Conservation (phyloP, 108 stramenopile species). For the Schizochytrium sp. region DNA sequence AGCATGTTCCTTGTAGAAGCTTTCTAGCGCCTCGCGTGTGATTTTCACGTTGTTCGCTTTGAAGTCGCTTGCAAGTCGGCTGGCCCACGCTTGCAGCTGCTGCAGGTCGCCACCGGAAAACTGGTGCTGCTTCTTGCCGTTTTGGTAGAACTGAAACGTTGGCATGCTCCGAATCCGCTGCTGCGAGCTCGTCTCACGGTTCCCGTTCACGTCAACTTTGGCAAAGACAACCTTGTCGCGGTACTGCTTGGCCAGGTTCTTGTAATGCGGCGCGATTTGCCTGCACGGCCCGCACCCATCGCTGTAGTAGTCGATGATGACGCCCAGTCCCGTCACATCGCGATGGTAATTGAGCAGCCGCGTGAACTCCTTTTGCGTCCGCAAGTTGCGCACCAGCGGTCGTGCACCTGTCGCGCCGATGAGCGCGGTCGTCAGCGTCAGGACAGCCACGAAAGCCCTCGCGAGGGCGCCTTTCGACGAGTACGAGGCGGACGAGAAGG, state of each 20-base stretch:
- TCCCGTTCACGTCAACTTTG: constrained; percentile 67
- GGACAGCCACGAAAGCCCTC: too few species aligned
- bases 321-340: constrained; percentile 75
- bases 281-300: constrained; percentile 68
- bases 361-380: constrained; percentile 61
- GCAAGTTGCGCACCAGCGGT: background rate
- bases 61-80: constrained; percentile 52
- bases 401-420: background rate
- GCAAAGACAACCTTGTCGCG: constrained; percentile 74
- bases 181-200: constrained; percentile 45
- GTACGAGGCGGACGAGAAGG: too few species aligned
- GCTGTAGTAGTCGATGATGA: constrained; percentile 58
- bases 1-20: constrained; percentile 64
- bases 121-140: constrained; percentile 65
- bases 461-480: too few species aligned
- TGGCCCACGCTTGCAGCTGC: constrained; percentile 64
- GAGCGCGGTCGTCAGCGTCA: too few species aligned
- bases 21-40: constrained; percentile 40
- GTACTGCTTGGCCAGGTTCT: constrained; percentile 62
- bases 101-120: constrained; percentile 74
- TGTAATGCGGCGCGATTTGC: constrained; percentile 86
- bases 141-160: constrained; percentile 75
- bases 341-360: constrained; percentile 69
- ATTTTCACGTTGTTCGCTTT: constrained; percentile 65
- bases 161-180: constrained; percentile 64